Base-by-base conservation (phyloP, 352 stramenopile genomes). In the Globisporangium cystogenes region DNA sequence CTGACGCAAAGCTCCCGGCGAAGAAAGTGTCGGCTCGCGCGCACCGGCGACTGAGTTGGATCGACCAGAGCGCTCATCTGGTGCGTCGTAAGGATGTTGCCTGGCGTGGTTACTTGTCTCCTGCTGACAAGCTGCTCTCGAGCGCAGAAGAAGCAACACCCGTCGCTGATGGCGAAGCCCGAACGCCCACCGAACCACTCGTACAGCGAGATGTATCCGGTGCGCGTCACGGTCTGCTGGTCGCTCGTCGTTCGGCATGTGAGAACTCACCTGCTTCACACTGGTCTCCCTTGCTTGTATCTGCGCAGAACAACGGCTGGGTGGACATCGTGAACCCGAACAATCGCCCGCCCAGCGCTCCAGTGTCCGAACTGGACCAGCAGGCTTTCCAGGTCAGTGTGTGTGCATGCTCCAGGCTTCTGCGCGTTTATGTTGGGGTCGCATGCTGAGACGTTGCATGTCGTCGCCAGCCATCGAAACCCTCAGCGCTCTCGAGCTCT, bases 161-260 rank as follows among this genome's bases (percentile, higher is more conserved):
- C 75, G 3, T 72, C 67, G 40, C 60, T 86, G 27, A 57, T 86
- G 41, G 60, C 73, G 18, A 73, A 77, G 33, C 82, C 76, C 2
- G 82, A 93, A 35, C 79, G 82, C 21, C 82, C 82, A 15, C 82
- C 82, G 7, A 88, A 86, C 48, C 43, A 82, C 50, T 93, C 80
- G 0, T 93, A 91, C 67, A 91, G 60, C 55, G 76, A 76, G 8
- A 89, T 90, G 74, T 53, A 59, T 15, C 72, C 80, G n/a, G 82
- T 90, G 57, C 48, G 76, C 5, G 20, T 21, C 18, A 36, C 47
- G 8, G 18, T 47, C 35, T 51, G 15, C 7, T 45, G 23, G 18
- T 23, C n/a, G 27, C 1, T 31, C 15, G 23, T 23, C 44, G 24
- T 35, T n/a, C n/a, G 29, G 2, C 40, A 37, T 24, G 26, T 12